These are phyloP conservation scores for Colletotrichum trifolii DNA, from an alignment of 2,329 filamentous ascomycete genomes.

Conservation along the genomic window DNA sequence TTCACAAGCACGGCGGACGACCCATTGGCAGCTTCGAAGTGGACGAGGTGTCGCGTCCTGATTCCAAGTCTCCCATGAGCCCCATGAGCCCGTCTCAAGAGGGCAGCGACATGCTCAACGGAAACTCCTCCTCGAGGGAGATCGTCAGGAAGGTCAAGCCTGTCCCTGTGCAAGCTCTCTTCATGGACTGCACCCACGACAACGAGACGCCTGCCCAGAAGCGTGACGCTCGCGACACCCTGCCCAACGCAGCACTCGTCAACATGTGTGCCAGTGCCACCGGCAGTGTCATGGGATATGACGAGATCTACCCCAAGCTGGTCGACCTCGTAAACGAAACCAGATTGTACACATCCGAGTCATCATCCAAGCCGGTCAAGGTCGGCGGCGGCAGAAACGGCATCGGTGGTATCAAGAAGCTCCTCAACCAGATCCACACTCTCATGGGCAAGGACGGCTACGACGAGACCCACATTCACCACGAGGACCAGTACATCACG, in stretches of 20 bases:
- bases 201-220: conserved; percentile 97
- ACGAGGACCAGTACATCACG: conserved; percentile 95
- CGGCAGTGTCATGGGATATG: conserved; percentile 97
- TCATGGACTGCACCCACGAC: conserved; percentile 99
- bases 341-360: conserved; percentile 82
- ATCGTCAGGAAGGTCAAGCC: conserved; percentile 84
- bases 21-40: conserved; percentile 98
- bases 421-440: conserved; percentile 93
- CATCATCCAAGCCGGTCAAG: conserved; percentile 72
- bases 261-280: conserved; percentile 96
- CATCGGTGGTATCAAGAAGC: conserved; percentile 90
- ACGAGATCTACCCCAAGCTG: conserved; percentile 92
- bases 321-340: conserved; percentile 95
- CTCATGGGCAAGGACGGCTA: conserved; percentile 96
- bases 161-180: conserved; percentile 90
- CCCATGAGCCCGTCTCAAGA: conserved; percentile 45
- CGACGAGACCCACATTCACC: conserved; percentile 95
- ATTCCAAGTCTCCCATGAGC: conserved; percentile 50
- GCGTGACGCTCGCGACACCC: conserved; percentile 90
- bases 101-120: conserved; percentile 41
- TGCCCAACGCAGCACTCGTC: conserved; percentile 93
- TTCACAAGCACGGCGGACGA: conserved; percentile 91
- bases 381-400: conserved; percentile 80
- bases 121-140: conserved; percentile 61
- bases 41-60: conserved; percentile 80